phyloP scores from a whole-genome alignment of 305 asterid species.

The Withania somnifera region DNA sequence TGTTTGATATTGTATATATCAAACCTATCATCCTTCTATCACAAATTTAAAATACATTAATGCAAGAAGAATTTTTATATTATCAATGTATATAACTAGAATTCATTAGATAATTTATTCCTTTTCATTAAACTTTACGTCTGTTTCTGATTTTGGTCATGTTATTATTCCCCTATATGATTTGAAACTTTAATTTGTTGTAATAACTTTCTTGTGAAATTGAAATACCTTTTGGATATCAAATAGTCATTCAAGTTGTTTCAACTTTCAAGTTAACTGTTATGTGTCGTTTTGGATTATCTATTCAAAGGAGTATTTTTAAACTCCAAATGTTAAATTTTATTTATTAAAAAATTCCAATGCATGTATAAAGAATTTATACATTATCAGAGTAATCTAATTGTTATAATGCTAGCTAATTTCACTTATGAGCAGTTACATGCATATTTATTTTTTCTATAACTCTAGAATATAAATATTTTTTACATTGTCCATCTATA shows the following conservation, averaged over 20 bases:
- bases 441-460: neutral
- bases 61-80: no score
- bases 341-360: neutral
- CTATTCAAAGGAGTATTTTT: neutral
- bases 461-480: neutral
- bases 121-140: neutral
- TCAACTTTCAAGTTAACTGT: neutral
- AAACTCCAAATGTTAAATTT: neutral
- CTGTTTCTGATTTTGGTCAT: neutral
- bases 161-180: neutral
- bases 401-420: neutral
- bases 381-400: neutral
- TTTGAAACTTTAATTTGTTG: neutral
- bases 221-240: neutral
- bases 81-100: neutral
- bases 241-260: neutral
- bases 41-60: neutral
- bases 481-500: neutral
- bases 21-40: no score
- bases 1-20: neutral
- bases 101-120: neutral
- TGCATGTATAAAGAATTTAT: neutral
- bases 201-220: neutral
- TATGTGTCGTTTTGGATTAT: neutral
- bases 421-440: neutral